phyloP scores from a whole-genome alignment of 176 grass and related monocot genomes.

The Paspalum vaginatum region DNA sequence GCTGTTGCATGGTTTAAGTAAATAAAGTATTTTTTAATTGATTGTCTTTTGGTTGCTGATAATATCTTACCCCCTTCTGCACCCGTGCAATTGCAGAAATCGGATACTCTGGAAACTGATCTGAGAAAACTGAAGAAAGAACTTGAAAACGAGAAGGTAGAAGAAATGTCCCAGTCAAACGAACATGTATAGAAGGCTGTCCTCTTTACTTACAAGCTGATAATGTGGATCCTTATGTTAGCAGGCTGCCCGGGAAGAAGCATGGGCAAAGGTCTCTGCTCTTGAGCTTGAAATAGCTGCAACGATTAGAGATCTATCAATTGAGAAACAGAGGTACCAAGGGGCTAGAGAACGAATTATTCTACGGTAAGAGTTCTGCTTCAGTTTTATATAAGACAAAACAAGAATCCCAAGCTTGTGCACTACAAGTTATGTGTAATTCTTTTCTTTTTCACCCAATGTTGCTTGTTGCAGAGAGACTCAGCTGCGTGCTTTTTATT shows the following conservation, averaged over 20 bases:
- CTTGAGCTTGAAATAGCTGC: conserved; percentile 96
- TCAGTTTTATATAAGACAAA: conserved; percentile 10
- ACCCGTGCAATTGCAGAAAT: conserved; percentile 66
- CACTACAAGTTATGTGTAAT: conserved; percentile 24
- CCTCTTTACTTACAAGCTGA: conserved; percentile 49
- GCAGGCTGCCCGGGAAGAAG: conserved; percentile 95
- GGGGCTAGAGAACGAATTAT: conserved; percentile 94
- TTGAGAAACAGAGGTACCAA: conserved; percentile 95
- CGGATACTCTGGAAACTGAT: conserved; percentile 71
- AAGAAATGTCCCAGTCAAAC: conserved; percentile 50
- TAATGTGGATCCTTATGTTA: conserved; percentile 59
- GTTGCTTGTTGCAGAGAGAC: conserved; percentile 76
- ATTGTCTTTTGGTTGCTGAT: not conserved
- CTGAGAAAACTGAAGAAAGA: conserved; percentile 75
- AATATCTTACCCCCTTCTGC: conserved; percentile 19
- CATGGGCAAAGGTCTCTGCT: conserved; percentile 92
- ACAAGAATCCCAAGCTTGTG: conserved; percentile 26
- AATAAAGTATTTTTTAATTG: conserved; percentile 29
- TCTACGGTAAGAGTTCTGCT: conserved; percentile 69
- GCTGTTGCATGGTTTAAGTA: conserved; percentile 29
- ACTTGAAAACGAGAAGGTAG: conserved; percentile 98
- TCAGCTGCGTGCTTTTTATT: conserved; percentile 94
- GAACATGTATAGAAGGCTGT: conserved; percentile 22
- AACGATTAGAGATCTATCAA: conserved; percentile 84
- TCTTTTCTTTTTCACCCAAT: conserved; percentile 2